Conservation (phyloP, 176 grass and related monocot species). For the Puccinellia tenuiflora region DNA sequence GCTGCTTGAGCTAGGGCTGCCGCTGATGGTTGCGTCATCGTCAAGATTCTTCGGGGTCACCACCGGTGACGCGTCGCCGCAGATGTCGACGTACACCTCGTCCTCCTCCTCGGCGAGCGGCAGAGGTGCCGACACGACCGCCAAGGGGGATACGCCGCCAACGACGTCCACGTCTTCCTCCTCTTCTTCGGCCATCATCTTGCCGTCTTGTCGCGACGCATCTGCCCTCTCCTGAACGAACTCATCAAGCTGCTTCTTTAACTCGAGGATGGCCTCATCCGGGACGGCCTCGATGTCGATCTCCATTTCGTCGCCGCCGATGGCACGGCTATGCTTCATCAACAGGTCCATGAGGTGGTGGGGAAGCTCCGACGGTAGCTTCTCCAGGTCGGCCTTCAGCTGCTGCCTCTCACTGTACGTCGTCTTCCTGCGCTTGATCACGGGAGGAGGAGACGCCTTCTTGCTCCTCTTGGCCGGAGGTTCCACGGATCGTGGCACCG, state of each 20-base stretch:
- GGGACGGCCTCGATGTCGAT: neutral
- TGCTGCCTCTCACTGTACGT: neutral
- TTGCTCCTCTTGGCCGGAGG: neutral
- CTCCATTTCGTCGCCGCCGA: neutral
- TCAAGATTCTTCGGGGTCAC: neutral
- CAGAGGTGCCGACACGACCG: neutral
- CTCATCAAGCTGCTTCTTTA: neutral
- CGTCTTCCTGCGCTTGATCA: neutral
- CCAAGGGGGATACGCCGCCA: neutral
- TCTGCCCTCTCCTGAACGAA: neutral
- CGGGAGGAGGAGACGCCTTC: neutral
- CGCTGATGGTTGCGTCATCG: neutral
- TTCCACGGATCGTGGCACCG: neutral
- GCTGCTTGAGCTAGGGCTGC: neutral
- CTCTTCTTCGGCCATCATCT: neutral
- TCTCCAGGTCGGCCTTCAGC: neutral
- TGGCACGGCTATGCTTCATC: neutral
- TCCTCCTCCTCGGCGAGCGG: neutral
- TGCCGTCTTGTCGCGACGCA: neutral
- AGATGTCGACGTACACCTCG: neutral
- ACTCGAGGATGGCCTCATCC: neutral
- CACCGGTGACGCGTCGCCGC: neutral
- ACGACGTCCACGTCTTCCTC: neutral
- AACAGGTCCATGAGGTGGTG: neutral
- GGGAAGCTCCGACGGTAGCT: neutral